These are phyloP conservation scores for Yarrowia osloensis DNA, from an alignment of 805 yeast species.

Conservation along the genomic window DNA sequence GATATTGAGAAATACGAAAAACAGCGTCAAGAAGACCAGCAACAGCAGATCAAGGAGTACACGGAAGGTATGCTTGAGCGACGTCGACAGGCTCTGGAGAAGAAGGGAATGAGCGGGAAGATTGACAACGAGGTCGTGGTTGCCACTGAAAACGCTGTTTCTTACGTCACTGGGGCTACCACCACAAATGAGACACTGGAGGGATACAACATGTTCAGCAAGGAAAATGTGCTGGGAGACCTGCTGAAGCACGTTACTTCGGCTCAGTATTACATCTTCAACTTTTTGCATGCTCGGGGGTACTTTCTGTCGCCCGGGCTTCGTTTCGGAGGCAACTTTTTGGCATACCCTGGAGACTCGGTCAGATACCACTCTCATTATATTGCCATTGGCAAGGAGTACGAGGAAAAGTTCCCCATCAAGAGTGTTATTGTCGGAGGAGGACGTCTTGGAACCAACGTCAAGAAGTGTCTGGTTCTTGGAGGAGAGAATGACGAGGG, in stretches of 20 bases:
- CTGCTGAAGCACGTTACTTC: conserved; percentile 1
- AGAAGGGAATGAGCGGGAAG: conserved; percentile 31
- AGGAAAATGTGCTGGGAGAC: neutral
- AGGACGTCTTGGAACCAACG: conserved; percentile 92
- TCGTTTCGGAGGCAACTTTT: conserved; percentile 84
- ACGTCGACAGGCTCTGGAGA: conserved; percentile 34
- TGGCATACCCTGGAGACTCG: conserved; percentile 96
- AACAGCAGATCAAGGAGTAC: conserved; percentile 35
- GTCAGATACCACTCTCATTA: conserved; percentile 85
- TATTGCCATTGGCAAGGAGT: conserved; percentile 57
- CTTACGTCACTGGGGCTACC: conserved; percentile 3
- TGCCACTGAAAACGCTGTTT: neutral
- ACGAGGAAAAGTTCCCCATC: conserved; percentile 57
- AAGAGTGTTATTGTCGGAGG: conserved; percentile 63
- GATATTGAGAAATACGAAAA: conserved; percentile 33
- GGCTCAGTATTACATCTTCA: conserved; percentile 45
- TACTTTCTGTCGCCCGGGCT: conserved; percentile 78
- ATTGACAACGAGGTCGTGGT: neutral
- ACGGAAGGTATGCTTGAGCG: conserved; percentile 33
- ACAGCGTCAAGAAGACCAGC: conserved; percentile 33
- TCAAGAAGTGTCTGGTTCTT: conserved; percentile 77
- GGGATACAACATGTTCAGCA: conserved; percentile 5
- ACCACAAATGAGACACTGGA: neutral
- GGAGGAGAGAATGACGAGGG: conserved; percentile 41
- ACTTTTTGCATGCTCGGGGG: conserved; percentile 48